phyloP scores from a whole-genome alignment of 1,284 basidiomycete species.

The Inonotus hispidus region DNA sequence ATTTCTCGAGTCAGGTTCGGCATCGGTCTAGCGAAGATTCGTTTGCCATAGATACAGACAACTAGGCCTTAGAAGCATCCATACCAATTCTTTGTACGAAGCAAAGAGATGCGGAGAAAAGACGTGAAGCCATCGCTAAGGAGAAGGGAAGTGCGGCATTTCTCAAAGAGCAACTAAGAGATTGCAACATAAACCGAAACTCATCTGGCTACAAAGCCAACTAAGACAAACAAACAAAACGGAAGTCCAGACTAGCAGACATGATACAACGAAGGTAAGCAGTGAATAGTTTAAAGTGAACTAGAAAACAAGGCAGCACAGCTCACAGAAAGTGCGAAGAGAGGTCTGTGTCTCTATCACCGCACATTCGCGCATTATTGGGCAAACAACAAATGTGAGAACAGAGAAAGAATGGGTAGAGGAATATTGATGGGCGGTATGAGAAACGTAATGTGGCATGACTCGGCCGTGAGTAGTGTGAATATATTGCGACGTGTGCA shows the following conservation, averaged over 20 bases:
- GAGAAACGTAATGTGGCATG: conserved; percentile 16
- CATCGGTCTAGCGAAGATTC: not conserved
- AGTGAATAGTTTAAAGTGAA: conserved; percentile 9
- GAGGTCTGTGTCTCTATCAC: not conserved
- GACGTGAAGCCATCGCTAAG: not conserved
- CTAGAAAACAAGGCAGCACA: not conserved
- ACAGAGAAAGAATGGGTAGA: not conserved
- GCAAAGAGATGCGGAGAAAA: not conserved
- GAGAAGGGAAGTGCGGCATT: not conserved
- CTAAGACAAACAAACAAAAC: not conserved
- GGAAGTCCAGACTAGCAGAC: conserved; percentile 4
- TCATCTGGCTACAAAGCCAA: not conserved
- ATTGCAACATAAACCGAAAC: not conserved
- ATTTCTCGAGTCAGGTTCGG: not conserved
- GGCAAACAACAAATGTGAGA: not conserved
- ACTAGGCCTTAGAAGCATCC: not conserved
- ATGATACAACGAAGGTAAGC: conserved; percentile 10
- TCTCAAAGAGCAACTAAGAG: not conserved
- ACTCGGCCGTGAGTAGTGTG: conserved; percentile 10
- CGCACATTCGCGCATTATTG: not conserved
- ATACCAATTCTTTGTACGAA: not conserved
- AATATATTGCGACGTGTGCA: not conserved
- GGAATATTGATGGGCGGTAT: conserved; percentile 7
- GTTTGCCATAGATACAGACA: not conserved
- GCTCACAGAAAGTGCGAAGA: not conserved